phyloP scores from a whole-genome alignment of 768 basidiomycete genomes.

The Agaricus sinodeliciosus region DNA sequence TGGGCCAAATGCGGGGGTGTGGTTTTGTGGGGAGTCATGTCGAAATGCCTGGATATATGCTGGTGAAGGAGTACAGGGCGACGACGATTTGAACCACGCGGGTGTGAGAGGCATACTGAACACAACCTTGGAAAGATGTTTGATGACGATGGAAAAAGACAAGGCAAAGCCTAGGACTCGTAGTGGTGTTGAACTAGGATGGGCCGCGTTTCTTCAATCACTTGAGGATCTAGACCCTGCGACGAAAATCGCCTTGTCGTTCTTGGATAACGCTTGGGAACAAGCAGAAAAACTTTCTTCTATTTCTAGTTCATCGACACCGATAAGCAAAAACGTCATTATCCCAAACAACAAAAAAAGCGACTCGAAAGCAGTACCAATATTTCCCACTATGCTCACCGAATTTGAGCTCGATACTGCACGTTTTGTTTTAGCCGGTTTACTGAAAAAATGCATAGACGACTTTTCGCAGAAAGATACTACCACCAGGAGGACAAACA shows the following conservation, averaged over 20 bases:
- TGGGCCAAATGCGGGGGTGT: constrained; percentile 32
- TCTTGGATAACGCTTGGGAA: constrained; percentile 42
- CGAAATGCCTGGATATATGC: constrained; percentile 35
- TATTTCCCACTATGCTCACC: constrained; percentile 24
- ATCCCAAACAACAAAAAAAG: neutral
- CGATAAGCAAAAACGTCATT: neutral
- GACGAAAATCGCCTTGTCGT: constrained; percentile 27
- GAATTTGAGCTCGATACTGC: constrained; percentile 56
- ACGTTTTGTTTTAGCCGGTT: constrained; percentile 45
- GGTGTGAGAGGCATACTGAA: constrained; percentile 27
- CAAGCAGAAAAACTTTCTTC: constrained; percentile 24
- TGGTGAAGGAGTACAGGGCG: constrained; percentile 8
- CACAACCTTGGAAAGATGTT: constrained; percentile 26
- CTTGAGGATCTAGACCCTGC: constrained; percentile 19
- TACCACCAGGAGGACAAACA: neutral
- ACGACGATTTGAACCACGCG: constrained; percentile 15
- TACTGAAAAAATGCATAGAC: constrained; percentile 38
- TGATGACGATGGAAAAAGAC: constrained; percentile 3
- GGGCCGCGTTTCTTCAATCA: constrained; percentile 10
- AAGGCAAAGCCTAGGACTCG: neutral
- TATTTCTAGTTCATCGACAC: constrained; percentile 4
- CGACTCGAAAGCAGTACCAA: constrained; percentile 5
- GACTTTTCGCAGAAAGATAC: constrained; percentile 15
- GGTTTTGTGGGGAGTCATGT: constrained; percentile 53
- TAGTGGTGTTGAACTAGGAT: neutral